Percentiles rank a stretch among this genome's conserved stretches.
These are phyloP conservation scores for Purpureocillium lavendulum DNA, from an alignment of 2,329 filamentous ascomycete genomes.

Conservation along the genomic window DNA sequence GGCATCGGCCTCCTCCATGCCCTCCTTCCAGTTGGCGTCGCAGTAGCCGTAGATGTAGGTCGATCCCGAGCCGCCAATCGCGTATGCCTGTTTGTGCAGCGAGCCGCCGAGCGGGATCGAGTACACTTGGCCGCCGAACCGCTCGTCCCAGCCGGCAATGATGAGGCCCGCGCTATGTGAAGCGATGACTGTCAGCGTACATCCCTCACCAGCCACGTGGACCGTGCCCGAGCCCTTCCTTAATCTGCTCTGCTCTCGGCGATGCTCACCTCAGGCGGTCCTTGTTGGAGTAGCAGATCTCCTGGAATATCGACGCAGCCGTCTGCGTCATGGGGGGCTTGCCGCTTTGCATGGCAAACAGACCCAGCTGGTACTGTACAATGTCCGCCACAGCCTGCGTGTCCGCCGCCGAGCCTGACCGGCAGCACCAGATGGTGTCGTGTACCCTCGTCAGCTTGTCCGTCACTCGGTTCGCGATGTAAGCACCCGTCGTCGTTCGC, in stretches of 20 bases:
- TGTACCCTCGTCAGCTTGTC: slow-evolving; percentile 98
- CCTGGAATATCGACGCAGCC: slow-evolving; percentile 92
- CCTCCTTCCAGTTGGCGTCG: slow-evolving; percentile 90
- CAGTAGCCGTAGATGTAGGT: slow-evolving; percentile 99
- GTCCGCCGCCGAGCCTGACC: slow-evolving; percentile 93
- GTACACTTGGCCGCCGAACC: slow-evolving; percentile 94
- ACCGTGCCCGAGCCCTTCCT: too few relatives aligned
- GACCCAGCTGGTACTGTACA: slow-evolving; percentile 89
- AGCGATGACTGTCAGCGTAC: slow-evolving; percentile 7
- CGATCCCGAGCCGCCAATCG: slow-evolving; percentile 92
- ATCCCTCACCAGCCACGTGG: not conserved
- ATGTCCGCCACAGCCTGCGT: slow-evolving; percentile 98
- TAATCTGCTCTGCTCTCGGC: not conserved
- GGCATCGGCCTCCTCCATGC: slow-evolving; percentile 87
- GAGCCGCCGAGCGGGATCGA: slow-evolving; percentile 94
- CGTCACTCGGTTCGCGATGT: slow-evolving; percentile 98
- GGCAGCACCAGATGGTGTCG: slow-evolving; percentile 99
- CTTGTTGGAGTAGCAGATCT: slow-evolving; percentile 97
- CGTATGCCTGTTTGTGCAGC: slow-evolving; percentile 92
- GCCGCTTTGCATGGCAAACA: slow-evolving; percentile 86
- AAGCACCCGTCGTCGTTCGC: slow-evolving; percentile 92
- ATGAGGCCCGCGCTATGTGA: slow-evolving; percentile 77
- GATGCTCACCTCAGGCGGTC: slow-evolving; percentile 69
- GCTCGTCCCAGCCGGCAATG: slow-evolving; percentile 94
- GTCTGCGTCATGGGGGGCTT: slow-evolving; percentile 90